These are phyloP conservation scores for Tremella yokohamensis DNA, from an alignment of 768 basidiomycete species.

Conservation along the genomic window DNA sequence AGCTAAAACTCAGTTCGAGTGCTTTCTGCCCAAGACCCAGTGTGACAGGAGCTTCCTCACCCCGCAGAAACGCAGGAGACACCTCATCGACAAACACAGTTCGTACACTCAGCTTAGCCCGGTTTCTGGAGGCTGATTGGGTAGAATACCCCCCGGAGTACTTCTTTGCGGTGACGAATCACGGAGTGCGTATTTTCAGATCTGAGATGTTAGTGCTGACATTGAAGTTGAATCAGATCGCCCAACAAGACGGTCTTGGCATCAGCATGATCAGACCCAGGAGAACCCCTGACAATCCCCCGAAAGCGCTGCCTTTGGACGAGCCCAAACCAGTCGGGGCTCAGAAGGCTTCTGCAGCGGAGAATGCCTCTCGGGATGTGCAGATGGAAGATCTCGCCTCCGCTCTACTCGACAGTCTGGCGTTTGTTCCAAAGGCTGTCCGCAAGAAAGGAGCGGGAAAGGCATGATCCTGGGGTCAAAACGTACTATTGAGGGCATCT, in stretches of 20 bases:
- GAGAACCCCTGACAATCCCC: not conserved
- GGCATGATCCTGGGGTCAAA: not conserved
- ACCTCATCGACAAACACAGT: slow-evolving; percentile 72
- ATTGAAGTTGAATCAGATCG: slow-evolving; percentile 34
- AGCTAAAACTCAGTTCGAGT: slow-evolving; percentile 62
- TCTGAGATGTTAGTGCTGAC: slow-evolving; percentile 4
- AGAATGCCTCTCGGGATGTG: slow-evolving; percentile 13
- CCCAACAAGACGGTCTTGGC: slow-evolving; percentile 34
- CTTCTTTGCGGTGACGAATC: slow-evolving; percentile 87
- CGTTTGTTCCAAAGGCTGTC: slow-evolving; percentile 34
- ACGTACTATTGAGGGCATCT: not conserved
- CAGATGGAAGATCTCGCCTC: slow-evolving; percentile 36
- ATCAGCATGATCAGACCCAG: slow-evolving; percentile 33
- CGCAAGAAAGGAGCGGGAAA: slow-evolving; percentile 23
- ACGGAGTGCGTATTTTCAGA: slow-evolving; percentile 56
- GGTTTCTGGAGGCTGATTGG: not conserved
- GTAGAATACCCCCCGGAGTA: slow-evolving; percentile 76
- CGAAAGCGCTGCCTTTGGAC: not conserved
- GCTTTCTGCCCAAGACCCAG: slow-evolving; percentile 62
- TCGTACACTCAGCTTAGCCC: slow-evolving; percentile 7
- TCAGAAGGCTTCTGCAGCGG: too few relatives aligned
- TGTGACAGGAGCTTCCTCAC: slow-evolving; percentile 60
- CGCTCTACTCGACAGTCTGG: slow-evolving; percentile 27
- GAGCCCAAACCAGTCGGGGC: too few relatives aligned
- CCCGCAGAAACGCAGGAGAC: slow-evolving; percentile 72